These are phyloP conservation scores for Coemansia sp. DNA, from an alignment of 192 early-diverging fungal genomes.

Conservation along the genomic window DNA sequence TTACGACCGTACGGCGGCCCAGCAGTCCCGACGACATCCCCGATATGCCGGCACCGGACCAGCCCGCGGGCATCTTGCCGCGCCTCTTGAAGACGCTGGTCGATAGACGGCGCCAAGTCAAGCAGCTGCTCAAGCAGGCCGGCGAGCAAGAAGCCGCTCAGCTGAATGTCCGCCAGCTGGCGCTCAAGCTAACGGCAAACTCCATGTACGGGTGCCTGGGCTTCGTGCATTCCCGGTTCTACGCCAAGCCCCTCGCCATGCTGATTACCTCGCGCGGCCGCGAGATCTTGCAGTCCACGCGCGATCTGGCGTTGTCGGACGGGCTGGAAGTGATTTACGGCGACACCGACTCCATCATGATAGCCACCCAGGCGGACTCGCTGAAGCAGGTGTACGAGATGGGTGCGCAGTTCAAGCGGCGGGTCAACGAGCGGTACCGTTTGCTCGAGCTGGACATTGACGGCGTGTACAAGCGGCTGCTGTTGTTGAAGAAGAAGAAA, in stretches of 20 bases:
- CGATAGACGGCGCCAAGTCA: constrained; percentile 84
- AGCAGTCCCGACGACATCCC: constrained; percentile 61
- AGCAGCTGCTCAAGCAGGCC: constrained; percentile 80
- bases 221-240: constrained; percentile 88
- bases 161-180: constrained; percentile 90
- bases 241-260: constrained; percentile 96
- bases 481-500: constrained; percentile 97
- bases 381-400: constrained; percentile 73
- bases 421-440: constrained; percentile 90
- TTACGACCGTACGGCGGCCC: constrained; percentile 83
- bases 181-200: constrained; percentile 97
- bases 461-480: constrained; percentile 83
- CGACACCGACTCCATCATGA: constrained; percentile 99
- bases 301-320: constrained; percentile 73
- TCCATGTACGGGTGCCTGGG: constrained; percentile 99
- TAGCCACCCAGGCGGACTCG: constrained; percentile 77
- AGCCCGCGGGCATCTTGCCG: constrained; percentile 79
- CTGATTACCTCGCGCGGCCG: constrained; percentile 92
- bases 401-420: constrained; percentile 76
- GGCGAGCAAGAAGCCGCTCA: constrained; percentile 57
- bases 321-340: constrained; percentile 97
- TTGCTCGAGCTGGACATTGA: constrained; percentile 97
- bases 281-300: constrained; percentile 93
- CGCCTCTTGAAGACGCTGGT: constrained; percentile 84
- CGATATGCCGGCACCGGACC: constrained; percentile 67